These are phyloP conservation scores for Gossypium rotundifolium DNA, from an alignment of 345 rosid species.

Conservation along the genomic window DNA sequence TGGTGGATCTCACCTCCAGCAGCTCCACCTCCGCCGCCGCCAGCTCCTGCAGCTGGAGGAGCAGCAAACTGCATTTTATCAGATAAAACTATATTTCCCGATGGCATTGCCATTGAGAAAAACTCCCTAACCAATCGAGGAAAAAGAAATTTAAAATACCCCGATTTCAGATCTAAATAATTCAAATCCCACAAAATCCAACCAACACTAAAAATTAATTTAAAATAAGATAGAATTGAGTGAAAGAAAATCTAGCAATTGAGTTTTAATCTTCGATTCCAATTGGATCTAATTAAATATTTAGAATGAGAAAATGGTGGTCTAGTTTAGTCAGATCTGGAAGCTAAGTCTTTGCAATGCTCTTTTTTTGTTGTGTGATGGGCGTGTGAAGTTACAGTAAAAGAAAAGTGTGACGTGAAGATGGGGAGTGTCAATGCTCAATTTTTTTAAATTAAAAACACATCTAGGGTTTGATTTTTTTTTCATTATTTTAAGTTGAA, in stretches of 20 bases:
- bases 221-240: neutral
- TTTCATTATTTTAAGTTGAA: too few relatives aligned
- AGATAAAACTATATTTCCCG: conserved; percentile 47
- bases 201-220: neutral
- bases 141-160: conserved; percentile 13
- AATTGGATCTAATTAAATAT: neutral
- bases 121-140: neutral
- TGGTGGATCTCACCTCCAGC: conserved; percentile 31
- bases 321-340: conserved; percentile 29
- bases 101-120: conserved; percentile 75
- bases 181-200: conserved; percentile 2
- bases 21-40: conserved; percentile 19
- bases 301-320: conserved; percentile 10
- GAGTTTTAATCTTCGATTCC: neutral
- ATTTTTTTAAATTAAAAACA: too few relatives aligned
- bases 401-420: too few relatives aligned
- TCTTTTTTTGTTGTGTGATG: neutral
- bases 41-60: conserved; percentile 8
- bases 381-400: neutral
- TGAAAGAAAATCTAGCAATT: neutral
- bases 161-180: conserved; percentile 8
- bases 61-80: conserved; percentile 63
- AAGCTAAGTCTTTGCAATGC: conserved; percentile 10
- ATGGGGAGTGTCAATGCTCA: too few relatives aligned
- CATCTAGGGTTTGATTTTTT: too few relatives aligned